These are phyloP conservation scores for Neckera pumila DNA, from an alignment of 225 moss, liverwort and hornwort species.

Conservation along the genomic window DNA sequence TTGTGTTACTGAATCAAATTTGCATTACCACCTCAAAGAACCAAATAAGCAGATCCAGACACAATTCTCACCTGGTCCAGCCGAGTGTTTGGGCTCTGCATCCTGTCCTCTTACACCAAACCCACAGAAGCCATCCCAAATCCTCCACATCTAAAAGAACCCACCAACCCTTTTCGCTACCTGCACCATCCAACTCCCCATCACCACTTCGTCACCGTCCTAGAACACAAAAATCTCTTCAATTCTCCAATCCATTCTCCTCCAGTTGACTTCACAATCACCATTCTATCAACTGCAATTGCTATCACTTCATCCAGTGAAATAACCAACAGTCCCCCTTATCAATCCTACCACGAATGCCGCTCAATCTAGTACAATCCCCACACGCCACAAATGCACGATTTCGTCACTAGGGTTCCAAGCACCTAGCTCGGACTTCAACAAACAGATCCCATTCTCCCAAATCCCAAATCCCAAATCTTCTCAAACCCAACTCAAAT, in stretches of 20 bases:
- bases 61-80: slow-evolving; percentile 22
- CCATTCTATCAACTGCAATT: neutral
- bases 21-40: neutral
- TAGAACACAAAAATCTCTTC: neutral
- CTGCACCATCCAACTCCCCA: slow-evolving; percentile 1
- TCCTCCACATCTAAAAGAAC: slow-evolving; percentile 12
- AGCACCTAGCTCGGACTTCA: neutral
- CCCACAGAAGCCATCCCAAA: slow-evolving; percentile 16
- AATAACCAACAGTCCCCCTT: neutral
- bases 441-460: neutral
- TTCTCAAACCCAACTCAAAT: neutral
- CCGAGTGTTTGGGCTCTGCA: slow-evolving; percentile 36
- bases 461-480: neutral
- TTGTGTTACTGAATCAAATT: neutral
- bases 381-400: neutral
- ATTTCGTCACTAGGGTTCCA: slow-evolving; percentile 2
- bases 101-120: slow-evolving; percentile 30
- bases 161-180: neutral
- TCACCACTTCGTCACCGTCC: neutral
- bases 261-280: neutral
- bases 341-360: neutral
- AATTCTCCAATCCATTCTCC: neutral
- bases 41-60: neutral
- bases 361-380: neutral
- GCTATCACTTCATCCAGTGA: neutral